Evolutionary conservation across 441 rosid genomes (phyloP).

Genomic region (Syzygium malaccense): DNA sequence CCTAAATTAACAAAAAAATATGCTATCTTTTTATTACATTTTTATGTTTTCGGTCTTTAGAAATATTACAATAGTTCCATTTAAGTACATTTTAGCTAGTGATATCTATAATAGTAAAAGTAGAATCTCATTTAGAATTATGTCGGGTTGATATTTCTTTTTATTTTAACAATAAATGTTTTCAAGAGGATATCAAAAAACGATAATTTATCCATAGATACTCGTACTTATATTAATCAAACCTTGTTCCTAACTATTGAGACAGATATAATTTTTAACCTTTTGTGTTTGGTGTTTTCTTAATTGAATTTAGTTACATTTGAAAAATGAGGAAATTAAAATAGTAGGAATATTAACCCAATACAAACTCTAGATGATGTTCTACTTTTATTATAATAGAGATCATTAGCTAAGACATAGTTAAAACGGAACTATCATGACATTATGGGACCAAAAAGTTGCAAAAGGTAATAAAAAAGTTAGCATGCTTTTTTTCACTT

Average conservation of each 20-base stretch:
- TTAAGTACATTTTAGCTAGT: neutral
- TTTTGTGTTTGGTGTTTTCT: neutral
- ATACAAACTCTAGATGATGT: neutral
- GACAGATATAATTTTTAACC: fast-evolving
- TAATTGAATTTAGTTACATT: neutral
- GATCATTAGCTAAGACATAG: neutral
- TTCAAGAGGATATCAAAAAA: neutral
- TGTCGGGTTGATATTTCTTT: neutral
- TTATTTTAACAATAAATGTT: neutral
- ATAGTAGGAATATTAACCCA: fast-evolving
- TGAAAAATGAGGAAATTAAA: neutral
- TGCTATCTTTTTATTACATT: neutral
- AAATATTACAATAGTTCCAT: neutral
- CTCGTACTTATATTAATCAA: neutral
- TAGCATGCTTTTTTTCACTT: neutral
- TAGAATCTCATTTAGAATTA: neutral
- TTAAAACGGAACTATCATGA: neutral
- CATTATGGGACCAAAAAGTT: neutral
- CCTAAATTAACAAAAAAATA: neutral
- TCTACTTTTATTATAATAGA: neutral
- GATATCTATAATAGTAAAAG: neutral
- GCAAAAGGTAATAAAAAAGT: neutral
- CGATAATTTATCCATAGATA: neutral
- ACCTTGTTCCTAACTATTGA: neutral
- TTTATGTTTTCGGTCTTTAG: neutral